Evolutionary conservation across 306 rosid genomes (phyloP).

Genomic region (Cicer cuneatum): DNA sequence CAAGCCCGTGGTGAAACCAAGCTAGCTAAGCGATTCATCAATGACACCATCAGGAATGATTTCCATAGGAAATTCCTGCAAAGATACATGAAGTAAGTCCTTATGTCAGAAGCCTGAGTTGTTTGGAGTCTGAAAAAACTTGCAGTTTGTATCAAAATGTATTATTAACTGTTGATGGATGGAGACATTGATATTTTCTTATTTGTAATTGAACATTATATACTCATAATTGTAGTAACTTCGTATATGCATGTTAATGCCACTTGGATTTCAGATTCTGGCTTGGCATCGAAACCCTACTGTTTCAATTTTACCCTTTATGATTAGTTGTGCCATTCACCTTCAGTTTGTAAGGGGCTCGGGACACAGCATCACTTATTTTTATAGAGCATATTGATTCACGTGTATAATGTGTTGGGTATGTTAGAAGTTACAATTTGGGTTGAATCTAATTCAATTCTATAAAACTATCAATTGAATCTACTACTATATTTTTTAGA

Average conservation of each 20-base stretch:
- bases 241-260: conserved; percentile 29
- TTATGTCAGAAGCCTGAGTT: neutral
- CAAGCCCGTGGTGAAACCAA: conserved; percentile 95
- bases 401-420: too few relatives aligned
- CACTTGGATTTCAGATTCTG: conserved; percentile 14
- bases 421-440: too few relatives aligned
- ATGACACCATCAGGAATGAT: conserved; percentile 92
- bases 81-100: conserved; percentile 79
- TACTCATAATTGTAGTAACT: conserved; percentile 25
- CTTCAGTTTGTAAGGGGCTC: too few relatives aligned
- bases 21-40: conserved; percentile 85
- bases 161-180: conserved; percentile 26
- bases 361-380: too few relatives aligned
- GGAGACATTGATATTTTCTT: conserved; percentile 13
- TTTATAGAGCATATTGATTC: too few relatives aligned
- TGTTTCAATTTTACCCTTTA: neutral
- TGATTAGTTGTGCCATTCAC: too few relatives aligned
- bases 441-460: too few relatives aligned
- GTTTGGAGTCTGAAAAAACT: conserved; percentile 29
- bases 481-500: too few relatives aligned
- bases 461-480: too few relatives aligned
- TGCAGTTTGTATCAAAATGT: conserved; percentile 34
- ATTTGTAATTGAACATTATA: conserved; percentile 16
- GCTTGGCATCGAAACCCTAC: neutral
- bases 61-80: conserved; percentile 93